Percentiles rank a stretch among this genome's conserved stretches.
phyloP scores from a whole-genome alignment of 2,329 filamentous ascomycete genomes.

The Incumbomyces delicatus region DNA sequence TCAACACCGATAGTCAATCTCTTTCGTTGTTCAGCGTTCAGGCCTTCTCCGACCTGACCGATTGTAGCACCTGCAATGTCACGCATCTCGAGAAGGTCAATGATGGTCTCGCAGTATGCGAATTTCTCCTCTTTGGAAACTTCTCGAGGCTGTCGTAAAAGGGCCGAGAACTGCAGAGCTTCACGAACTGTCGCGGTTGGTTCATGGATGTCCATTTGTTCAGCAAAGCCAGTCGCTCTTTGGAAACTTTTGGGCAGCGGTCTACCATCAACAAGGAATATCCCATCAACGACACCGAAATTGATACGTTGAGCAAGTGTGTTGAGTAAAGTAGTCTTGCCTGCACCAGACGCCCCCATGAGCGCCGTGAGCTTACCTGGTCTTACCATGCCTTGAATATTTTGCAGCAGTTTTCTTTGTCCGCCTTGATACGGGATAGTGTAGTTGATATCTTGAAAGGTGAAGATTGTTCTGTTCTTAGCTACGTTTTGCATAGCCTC shows the following conservation, averaged over 20 bases:
- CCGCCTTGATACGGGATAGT: conserved; percentile 40
- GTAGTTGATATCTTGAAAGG: conserved; percentile 80
- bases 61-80: conserved; percentile 57
- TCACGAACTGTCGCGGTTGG: conserved; percentile 57
- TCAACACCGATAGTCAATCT: conserved; percentile 54
- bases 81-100: conserved; percentile 60
- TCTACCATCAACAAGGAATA: conserved; percentile 37
- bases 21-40: conserved; percentile 58
- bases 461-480: conserved; percentile 62
- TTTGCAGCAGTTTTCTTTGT: conserved; percentile 42
- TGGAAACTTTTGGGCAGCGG: conserved; percentile 41
- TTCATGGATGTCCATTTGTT: conserved; percentile 61
- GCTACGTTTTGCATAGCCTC: conserved; percentile 40
- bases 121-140: conserved; percentile 53
- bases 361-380: conserved; percentile 69
- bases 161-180: conserved; percentile 55
- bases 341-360: conserved; percentile 52
- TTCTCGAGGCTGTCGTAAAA: conserved; percentile 52
- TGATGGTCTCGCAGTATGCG: conserved; percentile 57
- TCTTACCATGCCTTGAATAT: conserved; percentile 62
- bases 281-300: conserved; percentile 35
- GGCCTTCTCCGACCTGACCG: conserved; percentile 48
- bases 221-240: conserved; percentile 44
- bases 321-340: conserved; percentile 41
- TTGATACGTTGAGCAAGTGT: conserved; percentile 36